phyloP scores from a whole-genome alignment of 345 rosid genomes.

The Eucalyptus polybractea region DNA sequence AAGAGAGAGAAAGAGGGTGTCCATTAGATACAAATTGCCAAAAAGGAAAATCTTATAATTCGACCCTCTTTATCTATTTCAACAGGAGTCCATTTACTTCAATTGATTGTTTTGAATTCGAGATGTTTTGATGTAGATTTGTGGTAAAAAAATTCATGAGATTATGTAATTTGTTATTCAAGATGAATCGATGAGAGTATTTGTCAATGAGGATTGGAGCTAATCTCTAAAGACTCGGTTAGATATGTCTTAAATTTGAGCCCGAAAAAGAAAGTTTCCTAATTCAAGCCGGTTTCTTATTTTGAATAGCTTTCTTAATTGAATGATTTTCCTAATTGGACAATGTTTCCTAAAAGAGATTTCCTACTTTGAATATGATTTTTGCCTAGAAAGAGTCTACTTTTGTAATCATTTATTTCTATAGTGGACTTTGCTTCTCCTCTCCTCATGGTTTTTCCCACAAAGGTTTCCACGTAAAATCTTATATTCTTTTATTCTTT shows the following conservation, averaged over 20 bases:
- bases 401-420: no score
- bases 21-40: neutral
- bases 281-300: no score
- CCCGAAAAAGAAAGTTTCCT: no score
- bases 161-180: neutral
- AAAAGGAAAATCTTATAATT: neutral
- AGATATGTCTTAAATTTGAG: no score
- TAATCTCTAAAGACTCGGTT: neutral
- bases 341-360: no score
- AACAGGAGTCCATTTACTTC: neutral
- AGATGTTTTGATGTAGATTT: neutral
- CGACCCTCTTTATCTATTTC: neutral
- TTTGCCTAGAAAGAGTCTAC: no score
- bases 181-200: neutral
- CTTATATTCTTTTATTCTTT: no score
- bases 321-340: no score
- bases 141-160: neutral
- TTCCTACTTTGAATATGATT: no score
- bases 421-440: no score
- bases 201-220: neutral
- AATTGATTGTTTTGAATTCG: neutral
- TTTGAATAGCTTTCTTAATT: no score
- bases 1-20: neutral
- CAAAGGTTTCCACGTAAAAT: no score
- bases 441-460: rapidly evolving